These are phyloP conservation scores for Cryptosporidium ryanae DNA, from an alignment of 169 alveolate genomes.

Conservation along the genomic window DNA sequence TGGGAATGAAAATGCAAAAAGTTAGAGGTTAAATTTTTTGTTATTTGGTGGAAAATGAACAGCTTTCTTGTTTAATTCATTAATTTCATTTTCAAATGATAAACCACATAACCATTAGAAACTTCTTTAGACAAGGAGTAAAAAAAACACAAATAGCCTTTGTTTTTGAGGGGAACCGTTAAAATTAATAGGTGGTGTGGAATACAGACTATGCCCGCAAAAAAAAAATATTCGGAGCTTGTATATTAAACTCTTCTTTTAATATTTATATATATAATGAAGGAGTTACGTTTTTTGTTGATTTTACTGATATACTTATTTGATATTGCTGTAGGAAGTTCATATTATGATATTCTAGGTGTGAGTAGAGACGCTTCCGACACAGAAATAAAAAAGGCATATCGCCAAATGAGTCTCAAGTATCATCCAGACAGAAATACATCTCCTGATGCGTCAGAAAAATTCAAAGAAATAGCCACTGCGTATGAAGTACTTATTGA, in stretches of 20 bases:
- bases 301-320: neutral
- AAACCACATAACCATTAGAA: no score
- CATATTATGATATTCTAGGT: constrained; percentile 86
- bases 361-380: constrained; percentile 82
- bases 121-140: no score
- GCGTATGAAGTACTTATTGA: constrained; percentile 97
- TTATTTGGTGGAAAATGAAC: no score
- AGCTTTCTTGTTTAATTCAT: no score
- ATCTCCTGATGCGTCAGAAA: constrained; percentile 85
- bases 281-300: neutral
- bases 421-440: constrained; percentile 90
- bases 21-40: no score
- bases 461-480: constrained; percentile 94
- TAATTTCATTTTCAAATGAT: no score
- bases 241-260: neutral
- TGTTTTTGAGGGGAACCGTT: neutral
- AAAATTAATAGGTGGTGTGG: constrained; percentile 24
- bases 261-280: constrained; percentile 5
- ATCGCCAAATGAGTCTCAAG: constrained; percentile 85
- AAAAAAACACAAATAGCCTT: neutral
- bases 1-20: neutral
- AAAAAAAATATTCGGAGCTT: neutral
- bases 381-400: constrained; percentile 86
- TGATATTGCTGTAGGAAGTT: constrained; percentile 14
- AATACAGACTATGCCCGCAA: neutral